Conservation (phyloP, 306 rosid species). For the Spatholobus suberectus region DNA sequence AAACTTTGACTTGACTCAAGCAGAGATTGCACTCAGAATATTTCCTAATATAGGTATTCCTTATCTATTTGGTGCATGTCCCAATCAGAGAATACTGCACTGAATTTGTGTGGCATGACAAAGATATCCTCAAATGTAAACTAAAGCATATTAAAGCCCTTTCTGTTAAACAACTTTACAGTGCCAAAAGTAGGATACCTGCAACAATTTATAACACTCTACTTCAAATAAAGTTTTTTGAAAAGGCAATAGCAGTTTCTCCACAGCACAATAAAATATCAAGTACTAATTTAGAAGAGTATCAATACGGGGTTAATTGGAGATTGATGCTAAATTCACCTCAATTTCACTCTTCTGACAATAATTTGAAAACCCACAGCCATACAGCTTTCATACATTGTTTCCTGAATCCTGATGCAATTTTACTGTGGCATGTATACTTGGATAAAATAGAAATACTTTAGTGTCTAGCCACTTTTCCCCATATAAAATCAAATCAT, state of each 20-base stretch:
- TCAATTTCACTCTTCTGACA: background rate
- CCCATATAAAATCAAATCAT: constrained; percentile 5
- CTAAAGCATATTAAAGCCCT: background rate
- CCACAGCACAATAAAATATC: background rate
- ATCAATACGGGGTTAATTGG: background rate
- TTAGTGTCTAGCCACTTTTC: background rate
- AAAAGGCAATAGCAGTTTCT: constrained; percentile 1
- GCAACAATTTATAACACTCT: constrained; percentile 1
- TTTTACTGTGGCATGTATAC: background rate
- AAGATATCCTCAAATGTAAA: background rate
- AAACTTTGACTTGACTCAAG: constrained; percentile 8
- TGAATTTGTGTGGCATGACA: background rate
- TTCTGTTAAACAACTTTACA: background rate
- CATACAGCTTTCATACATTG: constrained; percentile 10
- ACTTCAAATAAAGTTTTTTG: background rate
- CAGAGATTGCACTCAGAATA: constrained; percentile 29
- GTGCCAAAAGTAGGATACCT: background rate
- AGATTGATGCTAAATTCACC: constrained; percentile 3
- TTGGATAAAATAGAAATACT: constrained; percentile 7
- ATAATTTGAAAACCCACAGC: constrained; percentile 21
- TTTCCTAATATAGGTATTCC: background rate
- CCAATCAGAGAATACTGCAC: background rate
- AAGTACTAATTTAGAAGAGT: background rate
- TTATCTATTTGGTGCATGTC: background rate
- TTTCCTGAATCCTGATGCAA: background rate